Base-by-base conservation (phyloP, 495 filamentous ascomycete genomes). In the Physcia stellaris region DNA sequence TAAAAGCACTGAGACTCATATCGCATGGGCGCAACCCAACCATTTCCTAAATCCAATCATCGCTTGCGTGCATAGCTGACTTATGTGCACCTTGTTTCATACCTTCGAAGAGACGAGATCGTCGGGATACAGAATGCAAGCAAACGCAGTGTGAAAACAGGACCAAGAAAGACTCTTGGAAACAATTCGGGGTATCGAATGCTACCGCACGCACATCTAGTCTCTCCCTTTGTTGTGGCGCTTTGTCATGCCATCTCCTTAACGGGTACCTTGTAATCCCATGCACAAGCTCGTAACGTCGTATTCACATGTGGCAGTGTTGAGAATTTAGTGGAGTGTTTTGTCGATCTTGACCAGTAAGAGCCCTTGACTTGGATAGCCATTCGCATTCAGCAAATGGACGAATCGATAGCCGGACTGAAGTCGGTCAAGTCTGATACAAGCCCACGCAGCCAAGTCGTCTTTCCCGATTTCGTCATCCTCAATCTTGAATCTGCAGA, bases 371-470 rank as follows among this genome's bases (percentile, higher is more conserved):
- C 68, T 73, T 39, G 70, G 59, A 11, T 61, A 46, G 1, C 86
- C 85, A 29, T 73, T 61, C 7, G 57, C 60, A 52, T 88, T 74
- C 24, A 77, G 56, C 20, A 96, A 57, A 37, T 76, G 79, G 27
- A 96, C 60, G 40, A 94, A 75, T 12, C 85, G 68, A 45, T 81
- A 80, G 2, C 88, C 88, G 26, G 67, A 53, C 32, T 74, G 71
- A 37, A 94, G 56, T 12, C 83, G 70, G 58, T 94, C 84, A 1
- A 95, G 70, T 15, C 85, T 67, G 39, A 93, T 75, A 52, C 86
- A 93, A 6, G 83, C 75, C 88, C 88, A 96, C 9, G 78, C 84
- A 15, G 82, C 83, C 26, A 92, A 52, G 33, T 77, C 64, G 46
- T 94, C 85, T 41, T 70, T 67, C 2, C 75, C 75, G 37, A 88